Evolutionary conservation across 2,329 filamentous ascomycete genomes (phyloP).

Genomic region (Epichloe baconii): DNA sequence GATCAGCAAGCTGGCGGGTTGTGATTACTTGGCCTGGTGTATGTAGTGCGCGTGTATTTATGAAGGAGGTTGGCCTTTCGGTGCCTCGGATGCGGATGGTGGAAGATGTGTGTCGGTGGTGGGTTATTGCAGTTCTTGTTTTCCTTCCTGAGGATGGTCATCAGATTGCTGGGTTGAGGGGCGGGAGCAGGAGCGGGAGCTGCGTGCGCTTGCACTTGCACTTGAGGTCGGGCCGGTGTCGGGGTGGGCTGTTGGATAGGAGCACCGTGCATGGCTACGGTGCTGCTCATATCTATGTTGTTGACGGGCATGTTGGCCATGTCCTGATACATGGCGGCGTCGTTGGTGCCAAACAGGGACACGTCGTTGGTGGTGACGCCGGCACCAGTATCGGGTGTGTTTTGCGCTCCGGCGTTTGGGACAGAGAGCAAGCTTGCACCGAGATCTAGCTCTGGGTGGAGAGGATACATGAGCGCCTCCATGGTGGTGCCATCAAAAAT

Average conservation of each 20-base stretch:
- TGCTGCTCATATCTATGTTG: neutral
- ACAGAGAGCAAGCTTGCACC: conserved; percentile 33
- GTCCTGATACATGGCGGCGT: neutral
- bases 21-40: too few relatives aligned
- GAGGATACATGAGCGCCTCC: conserved; percentile 64
- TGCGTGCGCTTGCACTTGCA: neutral
- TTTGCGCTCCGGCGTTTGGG: neutral
- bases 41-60: too few relatives aligned
- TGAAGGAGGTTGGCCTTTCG: neutral
- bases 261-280: neutral
- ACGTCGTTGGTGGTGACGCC: neutral
- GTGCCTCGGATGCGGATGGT: neutral
- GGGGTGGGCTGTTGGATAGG: neutral
- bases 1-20: too few relatives aligned
- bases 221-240: neutral
- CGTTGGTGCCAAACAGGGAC: neutral
- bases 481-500: conserved; percentile 79
- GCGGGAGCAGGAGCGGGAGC: neutral
- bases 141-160: neutral
- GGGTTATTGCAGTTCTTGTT: neutral
- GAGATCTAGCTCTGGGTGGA: conserved; percentile 56
- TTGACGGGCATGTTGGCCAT: neutral
- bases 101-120: neutral
- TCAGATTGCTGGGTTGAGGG: neutral
- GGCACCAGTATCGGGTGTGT: neutral